Evolutionary conservation across 176 grass and related monocot genomes (phyloP).

Genomic region (Bonia amplexicaulis): DNA sequence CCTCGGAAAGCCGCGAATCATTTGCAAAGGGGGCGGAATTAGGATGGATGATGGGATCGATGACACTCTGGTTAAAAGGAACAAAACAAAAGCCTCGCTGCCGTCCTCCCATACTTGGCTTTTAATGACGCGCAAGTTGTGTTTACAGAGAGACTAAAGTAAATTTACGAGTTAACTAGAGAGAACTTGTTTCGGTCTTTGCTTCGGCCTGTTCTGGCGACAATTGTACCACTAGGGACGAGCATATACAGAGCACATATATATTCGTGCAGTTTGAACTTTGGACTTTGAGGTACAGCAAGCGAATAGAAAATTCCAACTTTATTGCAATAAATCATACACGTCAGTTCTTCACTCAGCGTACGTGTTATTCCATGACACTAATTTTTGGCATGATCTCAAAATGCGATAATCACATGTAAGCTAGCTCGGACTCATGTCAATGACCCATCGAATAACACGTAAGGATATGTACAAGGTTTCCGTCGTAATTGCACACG

Average conservation of each 20-base stretch:
- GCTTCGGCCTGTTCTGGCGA: neutral
- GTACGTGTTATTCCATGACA: neutral
- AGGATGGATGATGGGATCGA: neutral
- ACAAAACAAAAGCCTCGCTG: slow-evolving; percentile 15
- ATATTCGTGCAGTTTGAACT: too few relatives aligned
- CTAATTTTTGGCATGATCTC: neutral
- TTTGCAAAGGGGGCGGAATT: neutral
- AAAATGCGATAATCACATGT: neutral
- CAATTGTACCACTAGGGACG: neutral
- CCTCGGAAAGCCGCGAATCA: slow-evolving; percentile 24
- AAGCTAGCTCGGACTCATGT: neutral
- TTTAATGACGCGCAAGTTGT: slow-evolving; percentile 7
- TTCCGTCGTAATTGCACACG: neutral
- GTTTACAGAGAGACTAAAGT: neutral
- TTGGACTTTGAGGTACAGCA: neutral
- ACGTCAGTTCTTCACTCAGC: neutral
- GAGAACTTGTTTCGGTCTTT: neutral
- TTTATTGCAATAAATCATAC: neutral
- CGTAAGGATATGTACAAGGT: neutral
- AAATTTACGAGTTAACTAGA: neutral
- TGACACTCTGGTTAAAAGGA: neutral
- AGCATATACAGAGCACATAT: too few relatives aligned
- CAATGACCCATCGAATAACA: neutral
- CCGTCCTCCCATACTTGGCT: slow-evolving; percentile 22
- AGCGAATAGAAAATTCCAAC: neutral